Evolutionary conservation across 1,284 basidiomycete genomes (phyloP), one percentile per base, ranked within the genome.

Genomic region (Trichosporon sp.): DNA sequence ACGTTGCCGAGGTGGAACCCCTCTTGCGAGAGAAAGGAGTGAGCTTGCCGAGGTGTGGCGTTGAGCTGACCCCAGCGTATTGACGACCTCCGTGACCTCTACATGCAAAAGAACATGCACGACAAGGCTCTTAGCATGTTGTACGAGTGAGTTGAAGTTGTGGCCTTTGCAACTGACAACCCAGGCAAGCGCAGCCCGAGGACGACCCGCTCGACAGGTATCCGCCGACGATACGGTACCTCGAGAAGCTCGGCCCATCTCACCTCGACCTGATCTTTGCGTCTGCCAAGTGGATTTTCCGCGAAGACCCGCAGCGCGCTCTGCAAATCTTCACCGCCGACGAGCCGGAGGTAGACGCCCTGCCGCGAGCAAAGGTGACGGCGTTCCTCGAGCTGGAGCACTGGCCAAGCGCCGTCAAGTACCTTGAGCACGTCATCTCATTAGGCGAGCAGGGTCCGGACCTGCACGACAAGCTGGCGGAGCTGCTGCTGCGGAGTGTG

Each of bases 271-370:
- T 92, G 72, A 91, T 96, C 38, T 92, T 96, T 77, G 87, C 90
- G 38, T 89, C 89, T 2, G 89, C 93, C 0, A 87, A 89, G 48
- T 98, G 96, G 96, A 88, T 97, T 8, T 91, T 98, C 70, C 87
- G 91, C 51, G 86, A 88, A 54, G 89, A 95, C 76, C 84, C 86
- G 0, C 86, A 89, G 48, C 89, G 91, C 80, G 94, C 88, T 0
- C 90, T 96, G 73, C 88, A 96, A 91, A 94, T 99, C 67, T 99
- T 99, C 81, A 94, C 91, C 0, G 95, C 94, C 0, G 96, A 98
- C 78, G 83, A 84, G 73, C 85, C 84, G 48, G 94, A 96, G 73
- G 91, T 91, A 1, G 92, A 95, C 68, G 81, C 83, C 68, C 87
- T 97, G 16, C 94, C 95, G n/a, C 88, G 89, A 11, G 85, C 87